A percentile compares a stretch with the other conserved stretches of the same genome.
Evolutionary conservation across 148 eudicot genomes (phyloP).

Genomic region (Amaranthus hypochondriacus): DNA sequence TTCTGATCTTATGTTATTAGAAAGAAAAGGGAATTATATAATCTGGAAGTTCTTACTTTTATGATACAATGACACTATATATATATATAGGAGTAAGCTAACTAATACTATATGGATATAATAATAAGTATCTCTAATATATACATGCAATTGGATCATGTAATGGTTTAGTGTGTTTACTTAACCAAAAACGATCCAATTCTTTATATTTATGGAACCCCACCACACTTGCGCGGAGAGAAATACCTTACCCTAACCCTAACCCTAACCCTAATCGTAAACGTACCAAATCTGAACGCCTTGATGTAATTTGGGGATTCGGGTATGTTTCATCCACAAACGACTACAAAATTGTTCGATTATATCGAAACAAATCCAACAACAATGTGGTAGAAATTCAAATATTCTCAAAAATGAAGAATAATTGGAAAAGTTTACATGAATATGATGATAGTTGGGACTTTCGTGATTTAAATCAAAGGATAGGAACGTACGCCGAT

Average conservation of each 20-base stretch:
- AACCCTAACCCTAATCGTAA: too few species aligned
- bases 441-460: conserved; percentile 1
- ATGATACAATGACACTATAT: too few species aligned
- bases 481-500: not conserved
- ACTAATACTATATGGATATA: not conserved
- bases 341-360: conserved; percentile 7
- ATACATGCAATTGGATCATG: not conserved
- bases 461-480: not conserved
- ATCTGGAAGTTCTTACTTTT: too few species aligned
- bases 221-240: not conserved
- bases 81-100: not conserved
- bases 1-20: too few species aligned
- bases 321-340: too few species aligned
- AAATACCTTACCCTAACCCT: not conserved
- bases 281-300: not conserved
- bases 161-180: too few species aligned
- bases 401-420: not conserved
- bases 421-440: not conserved
- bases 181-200: too few species aligned
- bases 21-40: too few species aligned
- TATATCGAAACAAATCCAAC: not conserved
- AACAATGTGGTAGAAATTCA: not conserved
- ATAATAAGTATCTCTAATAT: not conserved
- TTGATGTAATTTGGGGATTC: conserved; percentile 11
- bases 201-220: not conserved